These are phyloP conservation scores for Monosporascus sp. DNA, from an alignment of 2,329 filamentous ascomycete genomes.

Conservation along the genomic window DNA sequence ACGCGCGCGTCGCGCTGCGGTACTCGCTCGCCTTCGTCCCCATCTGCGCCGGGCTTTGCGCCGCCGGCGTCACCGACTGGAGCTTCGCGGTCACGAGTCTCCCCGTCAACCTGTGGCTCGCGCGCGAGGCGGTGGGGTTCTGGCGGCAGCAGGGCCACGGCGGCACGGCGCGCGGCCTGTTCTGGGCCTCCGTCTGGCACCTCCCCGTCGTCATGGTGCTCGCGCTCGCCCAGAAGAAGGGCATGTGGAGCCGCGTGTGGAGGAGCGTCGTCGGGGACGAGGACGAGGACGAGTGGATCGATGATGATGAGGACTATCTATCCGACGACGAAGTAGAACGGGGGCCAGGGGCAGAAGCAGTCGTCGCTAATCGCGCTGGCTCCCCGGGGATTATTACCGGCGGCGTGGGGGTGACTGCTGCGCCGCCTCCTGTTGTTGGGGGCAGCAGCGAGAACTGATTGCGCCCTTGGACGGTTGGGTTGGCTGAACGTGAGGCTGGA, in stretches of 20 bases:
- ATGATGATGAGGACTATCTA: slow-evolving; percentile 6
- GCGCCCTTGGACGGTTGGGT: too few species aligned
- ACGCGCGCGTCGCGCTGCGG: slow-evolving; percentile 78
- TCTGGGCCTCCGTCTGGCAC: slow-evolving; percentile 98
- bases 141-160: slow-evolving; percentile 73
- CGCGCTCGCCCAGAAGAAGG: slow-evolving; percentile 89
- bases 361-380: background rate
- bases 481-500: too few species aligned
- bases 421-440: background rate
- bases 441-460: background rate
- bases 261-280: slow-evolving; percentile 58
- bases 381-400: background rate
- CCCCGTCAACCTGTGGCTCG: slow-evolving; percentile 81
- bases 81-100: slow-evolving; percentile 76
- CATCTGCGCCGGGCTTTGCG: slow-evolving; percentile 75
- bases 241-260: slow-evolving; percentile 82
- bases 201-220: slow-evolving; percentile 84
- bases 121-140: slow-evolving; percentile 73
- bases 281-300: slow-evolving; percentile 37
- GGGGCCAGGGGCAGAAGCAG: background rate
- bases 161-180: slow-evolving; percentile 76
- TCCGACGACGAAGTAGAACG: too few species aligned
- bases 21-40: slow-evolving; percentile 86
- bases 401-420: background rate
- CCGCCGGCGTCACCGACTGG: slow-evolving; percentile 76